Evolutionary conservation across 768 basidiomycete species (phyloP).

Genomic region (Psilocybe azurescens): DNA sequence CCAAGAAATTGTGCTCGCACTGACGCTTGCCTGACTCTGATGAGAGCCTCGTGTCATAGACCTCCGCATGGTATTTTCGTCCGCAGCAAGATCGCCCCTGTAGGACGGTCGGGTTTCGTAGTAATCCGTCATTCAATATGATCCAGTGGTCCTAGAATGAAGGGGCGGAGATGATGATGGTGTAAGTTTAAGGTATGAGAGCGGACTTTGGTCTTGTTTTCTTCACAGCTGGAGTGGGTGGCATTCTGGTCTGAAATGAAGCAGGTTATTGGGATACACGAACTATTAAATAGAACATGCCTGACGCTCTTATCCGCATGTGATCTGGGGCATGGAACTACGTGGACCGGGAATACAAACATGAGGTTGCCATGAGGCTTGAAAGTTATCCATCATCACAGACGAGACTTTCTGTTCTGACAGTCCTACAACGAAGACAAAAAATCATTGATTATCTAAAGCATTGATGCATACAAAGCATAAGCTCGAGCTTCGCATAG

Average conservation of each 20-base stretch:
- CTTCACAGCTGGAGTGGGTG: neutral
- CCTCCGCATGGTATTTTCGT: constrained; percentile 25
- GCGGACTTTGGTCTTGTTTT: neutral
- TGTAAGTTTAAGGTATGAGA: neutral
- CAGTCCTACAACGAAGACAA: neutral
- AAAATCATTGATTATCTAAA: neutral
- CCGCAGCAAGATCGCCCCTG: constrained; percentile 20
- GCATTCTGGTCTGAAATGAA: neutral
- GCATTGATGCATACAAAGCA: neutral
- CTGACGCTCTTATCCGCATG: neutral
- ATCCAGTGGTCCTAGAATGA: neutral
- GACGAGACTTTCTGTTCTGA: neutral
- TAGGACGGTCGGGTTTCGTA: constrained; percentile 22
- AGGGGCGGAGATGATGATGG: neutral
- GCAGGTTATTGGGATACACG: neutral
- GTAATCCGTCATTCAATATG: constrained; percentile 27
- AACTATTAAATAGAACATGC: neutral
- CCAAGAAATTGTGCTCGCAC: constrained; percentile 43
- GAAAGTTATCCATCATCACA: too few species aligned
- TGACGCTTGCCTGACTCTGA: constrained; percentile 28
- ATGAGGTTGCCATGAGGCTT: constrained; percentile 12
- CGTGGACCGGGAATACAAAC: neutral
- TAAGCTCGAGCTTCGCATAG: constrained; percentile 13
- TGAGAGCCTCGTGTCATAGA: constrained; percentile 30
- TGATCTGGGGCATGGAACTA: neutral